Evolutionary conservation across 768 basidiomycete genomes (phyloP).

Genomic region (Russula virescens): DNA sequence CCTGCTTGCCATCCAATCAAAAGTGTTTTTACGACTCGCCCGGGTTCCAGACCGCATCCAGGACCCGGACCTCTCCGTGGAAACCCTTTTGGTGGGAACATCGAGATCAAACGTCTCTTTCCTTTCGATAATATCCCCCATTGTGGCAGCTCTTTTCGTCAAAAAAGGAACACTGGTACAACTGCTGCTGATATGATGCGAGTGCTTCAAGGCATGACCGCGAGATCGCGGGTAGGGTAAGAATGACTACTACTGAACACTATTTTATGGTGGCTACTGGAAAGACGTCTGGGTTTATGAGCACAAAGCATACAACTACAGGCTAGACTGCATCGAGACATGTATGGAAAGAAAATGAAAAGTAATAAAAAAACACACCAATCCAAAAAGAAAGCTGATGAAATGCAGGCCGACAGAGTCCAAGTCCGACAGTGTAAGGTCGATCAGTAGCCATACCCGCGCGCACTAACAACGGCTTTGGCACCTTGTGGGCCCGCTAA

Average conservation of each 20-base stretch:
- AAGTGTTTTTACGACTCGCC: background rate
- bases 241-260: constrained; percentile 20
- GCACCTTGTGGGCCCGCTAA: constrained; percentile 5
- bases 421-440: background rate
- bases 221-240: constrained; percentile 6
- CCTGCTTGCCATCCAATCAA: constrained; percentile 1
- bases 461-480: constrained; percentile 9
- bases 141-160: background rate
- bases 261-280: constrained; percentile 16
- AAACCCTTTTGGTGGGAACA: background rate
- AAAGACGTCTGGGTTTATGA: constrained; percentile 4
- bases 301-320: constrained; percentile 21
- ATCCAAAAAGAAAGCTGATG: constrained; percentile 8
- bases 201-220: constrained; percentile 16
- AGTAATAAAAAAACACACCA: constrained; percentile 19
- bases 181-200: constrained; percentile 13
- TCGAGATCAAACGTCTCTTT: background rate
- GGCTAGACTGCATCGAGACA: constrained; percentile 14
- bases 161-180: constrained; percentile 5
- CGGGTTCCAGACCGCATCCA: constrained; percentile 7
- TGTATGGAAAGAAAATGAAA: constrained; percentile 13
- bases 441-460: constrained; percentile 23
- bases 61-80: background rate
- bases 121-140: constrained; percentile 1
- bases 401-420: background rate